These are phyloP conservation scores for Hordeum vulgare DNA, from an alignment of 176 grass and related monocot species.

Conservation along the genomic window DNA sequence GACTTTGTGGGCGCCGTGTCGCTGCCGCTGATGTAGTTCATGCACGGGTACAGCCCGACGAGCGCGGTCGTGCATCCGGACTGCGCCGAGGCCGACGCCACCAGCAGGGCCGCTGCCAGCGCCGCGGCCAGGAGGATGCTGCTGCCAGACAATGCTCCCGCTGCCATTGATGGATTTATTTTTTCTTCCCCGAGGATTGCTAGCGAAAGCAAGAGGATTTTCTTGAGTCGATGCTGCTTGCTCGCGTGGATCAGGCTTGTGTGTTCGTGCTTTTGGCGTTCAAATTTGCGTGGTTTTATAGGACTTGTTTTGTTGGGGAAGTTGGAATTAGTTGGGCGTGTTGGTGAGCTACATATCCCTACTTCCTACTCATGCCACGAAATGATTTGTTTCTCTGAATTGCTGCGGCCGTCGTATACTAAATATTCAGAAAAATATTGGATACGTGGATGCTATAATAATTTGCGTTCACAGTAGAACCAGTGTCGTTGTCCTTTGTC, in stretches of 20 bases:
- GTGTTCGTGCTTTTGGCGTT: not conserved
- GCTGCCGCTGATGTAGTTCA: slow-evolving; percentile 88
- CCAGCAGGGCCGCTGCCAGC: not conserved
- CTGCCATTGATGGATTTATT: not conserved
- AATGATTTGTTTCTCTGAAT: not conserved
- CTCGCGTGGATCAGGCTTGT: not conserved
- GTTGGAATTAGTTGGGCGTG: not conserved
- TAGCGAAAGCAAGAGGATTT: not conserved
- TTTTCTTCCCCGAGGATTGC: not conserved
- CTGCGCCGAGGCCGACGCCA: slow-evolving; percentile 35
- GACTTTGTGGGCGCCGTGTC: slow-evolving; percentile 34
- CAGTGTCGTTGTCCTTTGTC: not conserved
- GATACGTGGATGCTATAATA: not conserved
- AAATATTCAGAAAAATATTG: not conserved
- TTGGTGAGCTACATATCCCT: slow-evolving; percentile 40
- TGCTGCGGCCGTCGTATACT: not conserved
- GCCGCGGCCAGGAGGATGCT: not conserved
- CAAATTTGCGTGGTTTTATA: not conserved
- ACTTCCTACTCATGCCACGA: not conserved
- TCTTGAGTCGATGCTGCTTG: not conserved
- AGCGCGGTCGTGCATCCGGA: slow-evolving; percentile 52
- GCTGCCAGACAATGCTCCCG: not conserved
- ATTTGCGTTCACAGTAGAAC: not conserved
- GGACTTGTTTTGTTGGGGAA: not conserved
- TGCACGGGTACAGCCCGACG: slow-evolving; percentile 73